Base-by-base conservation (phyloP, 352 stramenopile genomes). In the Blastocystis sp. region DNA sequence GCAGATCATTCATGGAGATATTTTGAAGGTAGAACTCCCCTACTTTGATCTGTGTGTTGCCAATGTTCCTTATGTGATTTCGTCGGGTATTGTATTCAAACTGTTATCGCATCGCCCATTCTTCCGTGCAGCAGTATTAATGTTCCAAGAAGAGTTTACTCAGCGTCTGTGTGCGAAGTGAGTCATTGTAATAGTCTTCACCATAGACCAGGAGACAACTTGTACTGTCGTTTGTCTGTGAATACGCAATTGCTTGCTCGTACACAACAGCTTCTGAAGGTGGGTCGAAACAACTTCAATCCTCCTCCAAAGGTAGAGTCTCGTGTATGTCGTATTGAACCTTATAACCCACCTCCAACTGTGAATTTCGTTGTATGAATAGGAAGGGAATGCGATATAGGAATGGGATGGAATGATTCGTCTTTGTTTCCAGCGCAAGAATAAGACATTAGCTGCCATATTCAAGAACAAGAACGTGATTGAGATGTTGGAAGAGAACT, bases 331-430 rank as follows among this genome's bases (percentile, higher is more conserved):
- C 93, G 96, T 83, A 98, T 99, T 86, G 95, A 98, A 91, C 93
- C 96, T 19, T 93, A 94, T 67, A 98, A 98, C 90, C 96, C 96
- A 74, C 95, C 95, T 21, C 96, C 96, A n/a, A 93, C 94, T 0
- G 95, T 99, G 49, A 98, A 99, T 91, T 99, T 99, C 90, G 69
- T 35, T n/a, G n/a, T n/a, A n/a, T n/a, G n/a, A n/a, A n/a, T n/a
- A 21, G 9, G 19, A 16, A 52, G 37, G 92, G 43, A 9, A 16
- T 19, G 37, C 7, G 46, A 61, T 61, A n/a, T n/a, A n/a, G 86
- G 96, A 99, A 91, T 99, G 96, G 96, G 97, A 99, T 90, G 97
- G 96, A 49, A 97, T 99, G 93, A 94, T 99, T 88, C 95, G 97
- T 88, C 93, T 99, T 88, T 91, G 98, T 59, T 99, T 99, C 90